phyloP scores from a whole-genome alignment of 192 early-diverging fungal genomes.

The Dimargaris xerosporica region DNA sequence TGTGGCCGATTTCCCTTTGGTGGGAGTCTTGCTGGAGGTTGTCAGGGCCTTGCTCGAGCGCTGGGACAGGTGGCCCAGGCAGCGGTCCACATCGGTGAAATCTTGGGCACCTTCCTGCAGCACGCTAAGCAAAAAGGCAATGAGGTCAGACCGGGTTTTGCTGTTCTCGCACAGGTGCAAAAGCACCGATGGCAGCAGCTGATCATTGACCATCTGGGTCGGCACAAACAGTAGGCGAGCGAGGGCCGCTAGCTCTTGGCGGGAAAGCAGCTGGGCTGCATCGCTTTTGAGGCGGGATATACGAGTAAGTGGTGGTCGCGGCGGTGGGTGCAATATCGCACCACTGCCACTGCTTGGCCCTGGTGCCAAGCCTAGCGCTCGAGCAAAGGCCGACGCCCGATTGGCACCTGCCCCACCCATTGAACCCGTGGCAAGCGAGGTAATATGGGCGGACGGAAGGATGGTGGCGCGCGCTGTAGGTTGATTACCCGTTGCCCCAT shows the following conservation, averaged over 20 bases:
- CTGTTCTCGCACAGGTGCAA: conserved; percentile 82
- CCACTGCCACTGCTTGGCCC: neutral
- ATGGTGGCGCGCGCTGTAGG: neutral
- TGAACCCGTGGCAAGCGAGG: neutral
- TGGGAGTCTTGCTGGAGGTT: neutral
- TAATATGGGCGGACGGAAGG: neutral
- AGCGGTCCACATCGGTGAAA: conserved; percentile 19
- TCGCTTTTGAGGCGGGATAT: conserved; percentile 17
- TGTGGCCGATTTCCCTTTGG: neutral
- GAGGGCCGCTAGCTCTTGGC: conserved; percentile 61
- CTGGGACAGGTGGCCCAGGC: conserved; percentile 16
- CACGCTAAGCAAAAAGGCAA: conserved; percentile 73
- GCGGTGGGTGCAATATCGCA: neutral
- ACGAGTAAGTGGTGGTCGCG: too few species aligned
- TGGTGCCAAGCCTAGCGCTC: neutral
- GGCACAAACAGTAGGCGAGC: conserved; percentile 79
- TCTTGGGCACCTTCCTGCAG: conserved; percentile 49
- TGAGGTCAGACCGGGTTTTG: conserved; percentile 64
- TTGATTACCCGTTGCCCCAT: neutral
- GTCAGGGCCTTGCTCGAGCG: neutral
- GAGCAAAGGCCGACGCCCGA: neutral
- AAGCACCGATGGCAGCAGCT: conserved; percentile 47
- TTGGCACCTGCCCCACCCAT: neutral
- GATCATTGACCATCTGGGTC: conserved; percentile 46
- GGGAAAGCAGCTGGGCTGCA: conserved; percentile 69